These are phyloP conservation scores for Thuidium tamariscinum DNA, from an alignment of 225 moss, liverwort and hornwort species.

Conservation along the genomic window DNA sequence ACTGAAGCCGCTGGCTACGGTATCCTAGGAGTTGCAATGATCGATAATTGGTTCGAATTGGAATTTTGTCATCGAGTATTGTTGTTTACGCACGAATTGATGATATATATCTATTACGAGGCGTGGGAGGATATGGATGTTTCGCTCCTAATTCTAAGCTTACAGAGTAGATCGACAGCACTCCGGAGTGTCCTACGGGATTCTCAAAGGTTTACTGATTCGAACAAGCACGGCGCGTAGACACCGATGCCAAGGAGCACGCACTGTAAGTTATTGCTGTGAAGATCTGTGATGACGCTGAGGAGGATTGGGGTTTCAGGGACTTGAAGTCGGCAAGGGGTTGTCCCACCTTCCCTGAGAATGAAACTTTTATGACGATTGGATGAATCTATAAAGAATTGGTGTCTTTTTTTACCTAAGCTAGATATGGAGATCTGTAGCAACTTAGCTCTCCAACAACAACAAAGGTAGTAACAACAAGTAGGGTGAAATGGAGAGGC, in stretches of 20 bases:
- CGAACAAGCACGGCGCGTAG: not conserved
- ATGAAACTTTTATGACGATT: too few relatives aligned
- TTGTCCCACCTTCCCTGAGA: too few relatives aligned
- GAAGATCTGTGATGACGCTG: not conserved
- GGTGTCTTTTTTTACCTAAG: too few relatives aligned
- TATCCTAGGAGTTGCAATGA: not conserved
- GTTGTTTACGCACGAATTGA: not conserved
- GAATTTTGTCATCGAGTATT: not conserved
- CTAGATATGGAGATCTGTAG: too few relatives aligned
- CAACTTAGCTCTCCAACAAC: too few relatives aligned
- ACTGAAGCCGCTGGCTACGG: too few relatives aligned
- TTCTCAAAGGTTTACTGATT: not conserved
- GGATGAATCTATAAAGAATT: too few relatives aligned
- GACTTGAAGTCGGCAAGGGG: too few relatives aligned
- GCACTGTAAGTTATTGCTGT: not conserved
- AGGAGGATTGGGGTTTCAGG: not conserved
- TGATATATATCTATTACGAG: not conserved
- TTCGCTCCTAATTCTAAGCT: not conserved
- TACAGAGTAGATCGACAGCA: too few relatives aligned
- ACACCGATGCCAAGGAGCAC: not conserved
- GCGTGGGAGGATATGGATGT: not conserved
- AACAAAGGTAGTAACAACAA: too few relatives aligned
- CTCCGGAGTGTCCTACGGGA: rapidly evolving
- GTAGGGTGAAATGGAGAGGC: too few relatives aligned
- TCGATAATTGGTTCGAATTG: not conserved